Base-by-base conservation (phyloP, 352 stramenopile genomes). In the Peronospora tabacina region DNA sequence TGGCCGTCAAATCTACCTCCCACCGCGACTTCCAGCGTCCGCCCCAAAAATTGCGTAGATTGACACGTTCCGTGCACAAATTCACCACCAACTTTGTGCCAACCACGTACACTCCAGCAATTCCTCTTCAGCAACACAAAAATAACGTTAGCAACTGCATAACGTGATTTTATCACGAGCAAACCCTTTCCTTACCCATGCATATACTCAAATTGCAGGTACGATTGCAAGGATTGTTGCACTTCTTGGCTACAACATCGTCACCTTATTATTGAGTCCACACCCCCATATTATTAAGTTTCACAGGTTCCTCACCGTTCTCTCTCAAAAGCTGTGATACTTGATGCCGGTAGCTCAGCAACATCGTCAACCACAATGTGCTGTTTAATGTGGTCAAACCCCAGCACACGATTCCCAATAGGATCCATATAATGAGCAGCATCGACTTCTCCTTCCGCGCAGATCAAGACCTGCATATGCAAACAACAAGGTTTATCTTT, bases 41-140 rank as follows among this genome's bases (percentile, higher is more conserved):
- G 29, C 77, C 84, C 85, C 85, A 96, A 43, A 85, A 96, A 61
- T 95, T 96, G 43, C 82, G 81, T 44, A 96, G 48, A 57, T 95
- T 96, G 44, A 93, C 62, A 24, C 82, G 82, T 58, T 95, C 80
- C 17, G 81, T 85, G 35, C 82, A 90, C 34, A 96, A 39, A 26
- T 93, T 75, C 33, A 94, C 68, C 17, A 87, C 51, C 29, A 96
- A 29, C 15, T 53, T 75, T 24, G 75, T 70, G 50, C 63, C 80
- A 35, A 72, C 70, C 19, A 79, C 65, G 56, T 82, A 94, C 41
- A 95, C 87, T 20, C 82, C 87, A 9, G 64, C 82, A 20, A 68
- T 92, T 29, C 84, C 78, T 19, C 79, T 91, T 43, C 34, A 52
- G 37, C 22, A 28, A 33, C 10, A 55, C 13, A 24, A 37, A 34